phyloP scores from a whole-genome alignment of 1,139 yeast species.

The Meyerozyma athensensis region DNA sequence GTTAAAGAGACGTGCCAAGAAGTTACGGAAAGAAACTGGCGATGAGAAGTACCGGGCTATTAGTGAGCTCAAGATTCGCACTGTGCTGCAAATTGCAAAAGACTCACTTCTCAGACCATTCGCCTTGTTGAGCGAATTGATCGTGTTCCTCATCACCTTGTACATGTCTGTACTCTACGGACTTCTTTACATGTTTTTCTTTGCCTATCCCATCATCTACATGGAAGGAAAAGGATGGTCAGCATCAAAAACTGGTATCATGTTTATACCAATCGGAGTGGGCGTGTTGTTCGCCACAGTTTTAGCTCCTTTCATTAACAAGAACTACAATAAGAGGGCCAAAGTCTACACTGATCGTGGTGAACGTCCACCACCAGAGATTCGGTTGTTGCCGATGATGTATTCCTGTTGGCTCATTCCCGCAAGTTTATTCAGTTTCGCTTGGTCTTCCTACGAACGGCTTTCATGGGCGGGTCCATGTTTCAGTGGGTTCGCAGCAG shows the following conservation, averaged over 20 bases:
- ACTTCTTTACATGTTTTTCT: constrained; percentile 10
- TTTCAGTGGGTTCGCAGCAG: constrained; percentile 12
- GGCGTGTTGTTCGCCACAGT: constrained; percentile 12
- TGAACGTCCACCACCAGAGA: constrained; percentile 35
- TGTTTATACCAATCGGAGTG: constrained; percentile 13
- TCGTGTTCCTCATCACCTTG: constrained; percentile 13
- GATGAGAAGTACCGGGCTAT: constrained; percentile 11
- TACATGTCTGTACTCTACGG: constrained; percentile 15
- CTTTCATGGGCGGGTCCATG: constrained; percentile 14
- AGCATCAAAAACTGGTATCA: constrained; percentile 12
- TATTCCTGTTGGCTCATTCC: constrained; percentile 58
- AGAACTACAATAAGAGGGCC: constrained; percentile 12
- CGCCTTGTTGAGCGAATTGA: constrained; percentile 11
- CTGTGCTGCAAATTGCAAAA: constrained; percentile 9
- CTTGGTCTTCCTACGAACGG: constrained; percentile 47
- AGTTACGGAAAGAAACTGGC: constrained; percentile 11
- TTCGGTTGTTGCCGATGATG: constrained; percentile 63
- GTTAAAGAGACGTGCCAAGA: constrained; percentile 11
- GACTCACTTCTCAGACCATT: constrained; percentile 12
- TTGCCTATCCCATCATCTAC: constrained; percentile 13
- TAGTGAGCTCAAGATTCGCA: constrained; percentile 8
- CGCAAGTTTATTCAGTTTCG: constrained; percentile 51
- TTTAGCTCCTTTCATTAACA: constrained; percentile 11
- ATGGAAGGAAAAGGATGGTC: constrained; percentile 14
- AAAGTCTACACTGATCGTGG: constrained; percentile 12